Base-by-base conservation (phyloP, 768 basidiomycete genomes). In the Gymnopilus dilepis region DNA sequence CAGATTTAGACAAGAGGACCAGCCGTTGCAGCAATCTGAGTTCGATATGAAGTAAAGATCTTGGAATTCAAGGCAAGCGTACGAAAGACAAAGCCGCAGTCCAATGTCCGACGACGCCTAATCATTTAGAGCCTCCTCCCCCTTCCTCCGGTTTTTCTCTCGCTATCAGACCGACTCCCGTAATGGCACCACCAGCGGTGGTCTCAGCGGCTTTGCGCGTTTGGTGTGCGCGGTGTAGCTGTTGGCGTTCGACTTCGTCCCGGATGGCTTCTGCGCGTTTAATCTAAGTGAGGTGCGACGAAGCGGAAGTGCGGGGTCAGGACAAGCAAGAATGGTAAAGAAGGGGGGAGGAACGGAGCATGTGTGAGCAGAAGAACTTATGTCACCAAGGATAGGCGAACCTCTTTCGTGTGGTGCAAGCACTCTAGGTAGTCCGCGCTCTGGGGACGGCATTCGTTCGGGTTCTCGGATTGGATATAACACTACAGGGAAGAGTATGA, bases 351-450 rank as follows among this genome's bases (percentile, higher is more conserved):
- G 31, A 31, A 31, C 11, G 40, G 22, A 33, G 33, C 40, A 56
- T 48, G 40, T 41, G n/a, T 37, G 19, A 38, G 48, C 41, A 19
- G 37, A 21, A 40, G n/a, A 1, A 50, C 22, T 19, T 22, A 52
- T 15, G 8, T 22, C 26, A 22, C 24, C 12, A 9, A n/a, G 19
- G 19, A 15, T 19, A 52, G 43, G 68, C 86, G 70, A 65, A 94
- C 96, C 87, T 95, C 94, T 76, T 95, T 91, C 26, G 85, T 86
- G 70, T 89, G 87, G 73, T 97, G 95, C 59, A 98, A 77, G 74
- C 96, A 97, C 73, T 96, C 94, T 58, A 96, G 71, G 77, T 98
- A 98, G 75, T 97, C 95, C 64, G 90, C 91, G 53, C 85, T 85
- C 62, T 86, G 87, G 15, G 82, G 75, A 15, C 81, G 80, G 74